Evolutionary conservation across 2,329 filamentous ascomycete genomes (phyloP), one percentile per base, ranked within the genome.

Genomic region (Diaporthe aspalathi): DNA sequence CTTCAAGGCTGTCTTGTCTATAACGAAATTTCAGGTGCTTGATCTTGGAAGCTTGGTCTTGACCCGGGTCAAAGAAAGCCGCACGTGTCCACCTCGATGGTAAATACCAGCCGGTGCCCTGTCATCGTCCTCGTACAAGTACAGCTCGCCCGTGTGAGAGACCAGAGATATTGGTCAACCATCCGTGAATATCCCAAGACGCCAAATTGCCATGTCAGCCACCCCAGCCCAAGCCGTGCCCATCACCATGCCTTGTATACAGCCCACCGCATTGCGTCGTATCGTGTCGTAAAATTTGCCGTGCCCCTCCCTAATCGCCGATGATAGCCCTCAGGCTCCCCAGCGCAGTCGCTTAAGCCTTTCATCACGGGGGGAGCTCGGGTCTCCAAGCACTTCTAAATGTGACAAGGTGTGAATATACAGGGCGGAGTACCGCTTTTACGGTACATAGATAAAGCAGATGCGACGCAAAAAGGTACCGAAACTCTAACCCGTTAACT

Each of bases 351-450:
- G 60, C 27, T 50, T 27, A 38, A 47, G 45, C 45, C 60, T 38
- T 38, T 65, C 45, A 45, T 50, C 60, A 65, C 45, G 12, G 35
- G 45, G 29, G 60, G 9, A 20, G 60, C 60, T 65, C 29, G 12
- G 60, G 16, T 49, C 43, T 38, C 60, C 45, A 35, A 65, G 45
- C 45, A 49, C 27, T 38, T 65, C 45, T 65, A 65, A 32, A 65
- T 65, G 60, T 50, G 60, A 65, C 60, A 50, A 50, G 57, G 20
- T 53, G 69, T 71, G 50, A 62, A 57, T 71, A 66, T 72, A 73
- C 69, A 73, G 49, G 60, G 63, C 71, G 68, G 60, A 62, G 65
- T 68, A 71, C 70, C 65, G 60, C 67, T 47, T 49, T 60, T 53
- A 66, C 67, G 53, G 47, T 70, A 72, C 67, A 72, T 63, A 67